Evolutionary conservation across 2,329 filamentous ascomycete genomes (phyloP), one percentile per base, ranked within the genome.

Genomic region (Hyphodiscus sp.): DNA sequence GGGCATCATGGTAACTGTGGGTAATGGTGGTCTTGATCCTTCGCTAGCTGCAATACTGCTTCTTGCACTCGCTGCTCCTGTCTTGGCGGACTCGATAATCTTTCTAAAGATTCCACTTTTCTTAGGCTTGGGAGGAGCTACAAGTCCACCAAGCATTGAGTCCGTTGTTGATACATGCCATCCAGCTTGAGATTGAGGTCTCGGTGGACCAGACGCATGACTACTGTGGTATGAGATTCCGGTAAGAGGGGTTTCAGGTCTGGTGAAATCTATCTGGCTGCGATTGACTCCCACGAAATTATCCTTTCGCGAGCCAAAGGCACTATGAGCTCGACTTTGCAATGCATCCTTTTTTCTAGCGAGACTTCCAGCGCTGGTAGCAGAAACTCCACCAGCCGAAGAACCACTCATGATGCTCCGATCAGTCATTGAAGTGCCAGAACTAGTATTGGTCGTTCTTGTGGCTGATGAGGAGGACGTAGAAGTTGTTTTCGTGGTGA

Each of bases 101-200:
- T 95, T 95, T 70, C 92, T 94, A 76, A 97, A 94, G 65, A 97
- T 95, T 47, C 90, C 92, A 57, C 86, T 85, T 69, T 90, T 94
- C 58, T 89, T 90, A 1, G 83, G 77, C 70, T 91, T 87, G 0
- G 91, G 91, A 0, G 91, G 91, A 56, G 78, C 74, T 7, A 84
- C 76, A 9, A 97, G 78, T 0, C 92, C 91, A 42, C 92, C 92
- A 6, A 96, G 77, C 0, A 86, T 80, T 47, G 91, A 87, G 19
- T 85, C 82, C 1, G 79, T 73, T 52, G 82, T 71, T 43, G 72
- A 68, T 13, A 68, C 63, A 56, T 70, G 73, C 76, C 76, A 85
- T 1, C 81, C 85, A 19, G 81, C 76, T 54, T 87, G 83, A 1
- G 87, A 87, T 51, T 84, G 81, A 23, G 85, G 69, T 42, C 75